Percentiles rank a stretch among this genome's conserved stretches.
These are phyloP conservation scores for Scedosporium minutisporum DNA, from an alignment of 2,329 filamentous ascomycete species.

Conservation along the genomic window DNA sequence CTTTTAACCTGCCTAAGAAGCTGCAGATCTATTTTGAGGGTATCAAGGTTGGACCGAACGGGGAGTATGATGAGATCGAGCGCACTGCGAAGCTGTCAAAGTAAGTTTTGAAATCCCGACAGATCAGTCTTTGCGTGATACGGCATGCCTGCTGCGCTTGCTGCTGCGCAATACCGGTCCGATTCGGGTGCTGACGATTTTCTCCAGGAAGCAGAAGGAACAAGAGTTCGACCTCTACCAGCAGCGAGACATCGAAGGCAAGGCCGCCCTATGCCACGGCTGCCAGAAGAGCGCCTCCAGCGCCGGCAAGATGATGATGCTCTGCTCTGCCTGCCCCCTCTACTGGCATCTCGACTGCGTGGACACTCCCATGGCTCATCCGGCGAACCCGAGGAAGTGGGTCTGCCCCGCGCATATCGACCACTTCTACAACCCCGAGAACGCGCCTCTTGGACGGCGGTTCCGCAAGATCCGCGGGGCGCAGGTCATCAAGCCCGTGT, in stretches of 20 bases:
- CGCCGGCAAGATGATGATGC: slow-evolving; percentile 61
- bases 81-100: slow-evolving; percentile 47
- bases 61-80: slow-evolving; percentile 66
- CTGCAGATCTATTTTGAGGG: slow-evolving; percentile 72
- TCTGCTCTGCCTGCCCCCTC: slow-evolving; percentile 73
- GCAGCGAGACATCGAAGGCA: slow-evolving; percentile 61
- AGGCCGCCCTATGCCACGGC: slow-evolving; percentile 64
- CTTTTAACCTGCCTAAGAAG: slow-evolving; percentile 61
- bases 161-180: background rate
- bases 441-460: slow-evolving; percentile 50
- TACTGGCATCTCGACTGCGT: slow-evolving; percentile 92
- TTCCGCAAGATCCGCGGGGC: slow-evolving; percentile 51
- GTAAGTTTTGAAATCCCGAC: slow-evolving; percentile 35
- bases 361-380: slow-evolving; percentile 70
- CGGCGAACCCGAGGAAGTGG: slow-evolving; percentile 71
- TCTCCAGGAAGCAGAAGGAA: slow-evolving; percentile 45
- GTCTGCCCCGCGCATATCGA: slow-evolving; percentile 82
- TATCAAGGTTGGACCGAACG: slow-evolving; percentile 65
- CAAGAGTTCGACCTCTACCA: slow-evolving; percentile 58
- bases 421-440: slow-evolving; percentile 51
- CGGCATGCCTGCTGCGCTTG: too few species aligned
- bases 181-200: slow-evolving; percentile 18
- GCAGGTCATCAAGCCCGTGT: slow-evolving; percentile 39
- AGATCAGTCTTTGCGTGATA: background rate
- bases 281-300: slow-evolving; percentile 59